Evolutionary conservation across 495 filamentous ascomycete genomes (phyloP), one percentile per base, ranked within the genome.

Genomic region (Collariella sp.): DNA sequence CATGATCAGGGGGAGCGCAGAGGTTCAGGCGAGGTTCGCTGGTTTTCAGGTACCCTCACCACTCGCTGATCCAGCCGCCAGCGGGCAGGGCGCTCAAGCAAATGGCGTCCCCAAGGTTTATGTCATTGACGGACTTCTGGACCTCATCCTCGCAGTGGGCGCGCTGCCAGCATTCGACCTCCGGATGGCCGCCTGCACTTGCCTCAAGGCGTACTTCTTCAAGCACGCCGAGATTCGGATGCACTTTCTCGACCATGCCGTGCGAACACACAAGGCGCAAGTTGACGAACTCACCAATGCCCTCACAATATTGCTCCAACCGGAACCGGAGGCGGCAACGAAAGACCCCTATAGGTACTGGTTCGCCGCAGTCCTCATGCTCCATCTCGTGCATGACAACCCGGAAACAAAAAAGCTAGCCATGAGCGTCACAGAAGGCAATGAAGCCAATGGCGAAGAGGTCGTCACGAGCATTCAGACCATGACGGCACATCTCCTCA

Each of bases 401-500:
- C 71, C 77, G 13, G 82, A 89, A 60, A 85, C 87, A 2, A 97
- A 97, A 63, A 76, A 75, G 16, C 72, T 86, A 22, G 85, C 90
- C 19, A 90, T 90, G 78, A 75, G 76, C 44, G 85, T 98, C 33
- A 84, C 82, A 2, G 91, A 96, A 68, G 94, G 94, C 13, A 86
- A 96, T 67, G 87, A 88, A 22, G 86, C 87, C 38, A 86, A 74
- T 57, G 93, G 94, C 11, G 93, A 98, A 73, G 93, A 98, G 65
- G 91, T 95, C 5, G 84, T 98, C 46, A 97, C 91, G 7, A 91
- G 86, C 66, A 89, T 98, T 50, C 93, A 98, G 67, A 79, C 82
- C 1, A 81, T 97, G 45, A 81, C 88, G 13, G 83, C 83, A 5
- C 90, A 95, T 57, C 76, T 98, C 7, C 81, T 96, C 33, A 62